Evolutionary conservation across 2,329 filamentous ascomycete species (phyloP), one percentile per base, ranked within the genome.

Genomic region (Hirsutella thompsonii): DNA sequence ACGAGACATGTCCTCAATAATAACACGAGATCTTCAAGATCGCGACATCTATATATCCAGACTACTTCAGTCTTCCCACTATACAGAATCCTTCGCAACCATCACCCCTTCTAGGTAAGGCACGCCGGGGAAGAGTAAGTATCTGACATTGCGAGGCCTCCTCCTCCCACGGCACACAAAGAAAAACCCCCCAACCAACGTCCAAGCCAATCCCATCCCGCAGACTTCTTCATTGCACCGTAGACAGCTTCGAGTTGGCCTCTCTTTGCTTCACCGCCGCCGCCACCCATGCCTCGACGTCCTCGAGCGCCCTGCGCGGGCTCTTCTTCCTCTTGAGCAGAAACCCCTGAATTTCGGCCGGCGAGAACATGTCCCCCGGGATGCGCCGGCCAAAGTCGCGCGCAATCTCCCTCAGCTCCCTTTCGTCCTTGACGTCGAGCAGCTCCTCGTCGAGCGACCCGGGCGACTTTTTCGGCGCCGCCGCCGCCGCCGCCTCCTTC

Each of bases 281-380:
- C 42, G 67, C 62, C 2, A 77, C 70, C 76, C 76, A 80, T 5
- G 48, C 57, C 2, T 62, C 60, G 2, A 68, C 69, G 51, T 79
- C 72, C 18, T 61, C 58, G 28, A 79, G 52, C 2, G 79, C 77
- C 48, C 65, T 63, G 9, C 61, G 59, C 6, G 77, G 76, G 29
- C 68, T 64, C 59, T 71, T 73, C 60, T 80, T 81, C 35, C 74
- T 61, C 57, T 76, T 78, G 36, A 81, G 59, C 43, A 82, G 51
- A 54, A 79, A 82, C 0, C 76, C 77, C 54, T 81, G 77, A 34
- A 82, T 72, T 55, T 81, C 72, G 0, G 79, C 79, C 0, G 78
- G 76, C 20, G 67, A 71, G 45, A 79, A 70, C 34, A 59, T 55
- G 2, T 57, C 60, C n/a, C 66, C 58, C 0, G 74, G 72, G n/a